A percentile compares a stretch with the other conserved stretches of the same genome.
Evolutionary conservation across 495 filamentous ascomycete genomes (phyloP).

Genomic region (Penicillium dipodomyicola): DNA sequence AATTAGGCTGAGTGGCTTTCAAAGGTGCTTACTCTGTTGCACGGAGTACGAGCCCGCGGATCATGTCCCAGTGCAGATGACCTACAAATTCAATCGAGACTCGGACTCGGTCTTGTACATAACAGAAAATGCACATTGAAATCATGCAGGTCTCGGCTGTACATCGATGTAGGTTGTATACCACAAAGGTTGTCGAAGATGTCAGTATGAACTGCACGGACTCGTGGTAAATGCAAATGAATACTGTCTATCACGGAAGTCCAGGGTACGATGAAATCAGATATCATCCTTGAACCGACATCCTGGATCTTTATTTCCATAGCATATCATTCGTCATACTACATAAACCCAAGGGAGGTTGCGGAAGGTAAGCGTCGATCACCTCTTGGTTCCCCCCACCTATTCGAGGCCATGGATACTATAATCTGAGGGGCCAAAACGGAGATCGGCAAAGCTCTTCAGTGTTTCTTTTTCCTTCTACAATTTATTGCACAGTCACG

Average conservation of each 20-base stretch:
- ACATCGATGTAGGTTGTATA: conserved; percentile 1
- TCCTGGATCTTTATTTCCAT: conserved; percentile 7
- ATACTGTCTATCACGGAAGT: background rate
- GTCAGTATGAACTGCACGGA: background rate
- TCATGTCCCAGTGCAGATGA: conserved; percentile 35
- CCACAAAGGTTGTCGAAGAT: background rate
- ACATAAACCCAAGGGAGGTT: background rate
- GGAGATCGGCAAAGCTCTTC: conserved; percentile 6
- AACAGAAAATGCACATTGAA: conserved; percentile 15
- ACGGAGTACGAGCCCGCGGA: conserved; percentile 13
- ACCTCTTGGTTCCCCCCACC: background rate
- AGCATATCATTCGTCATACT: conserved; percentile 1
- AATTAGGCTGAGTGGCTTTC: conserved; percentile 6
- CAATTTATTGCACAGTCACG: background rate
- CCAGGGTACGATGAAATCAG: background rate
- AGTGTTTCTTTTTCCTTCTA: background rate
- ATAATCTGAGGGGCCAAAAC: background rate
- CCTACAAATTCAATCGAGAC: conserved; percentile 26
- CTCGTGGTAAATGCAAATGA: background rate
- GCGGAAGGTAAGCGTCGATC: background rate
- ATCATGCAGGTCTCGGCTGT: conserved; percentile 16
- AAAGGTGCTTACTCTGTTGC: conserved; percentile 8
- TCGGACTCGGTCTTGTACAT: conserved; percentile 9
- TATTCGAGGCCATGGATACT: background rate
- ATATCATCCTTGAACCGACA: background rate